Conservation (phyloP, 441 rosid genomes). For the Theobroma grandiflorum region DNA sequence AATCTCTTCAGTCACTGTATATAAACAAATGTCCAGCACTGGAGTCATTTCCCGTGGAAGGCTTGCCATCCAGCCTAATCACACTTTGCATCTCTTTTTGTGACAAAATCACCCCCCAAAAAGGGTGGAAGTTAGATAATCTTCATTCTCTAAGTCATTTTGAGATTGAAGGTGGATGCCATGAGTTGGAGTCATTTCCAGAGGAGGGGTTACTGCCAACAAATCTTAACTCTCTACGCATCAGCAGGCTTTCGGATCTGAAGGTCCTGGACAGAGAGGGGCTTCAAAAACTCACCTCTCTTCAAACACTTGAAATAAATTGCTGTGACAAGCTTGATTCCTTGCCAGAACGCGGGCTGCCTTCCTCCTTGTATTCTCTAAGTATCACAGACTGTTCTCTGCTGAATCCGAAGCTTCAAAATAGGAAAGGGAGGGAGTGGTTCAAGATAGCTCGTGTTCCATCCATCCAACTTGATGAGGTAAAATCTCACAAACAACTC, state of each 20-base stretch:
- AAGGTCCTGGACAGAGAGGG: background rate
- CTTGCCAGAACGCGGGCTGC: background rate
- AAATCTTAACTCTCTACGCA: constrained; percentile 31
- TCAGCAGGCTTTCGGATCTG: constrained; percentile 26
- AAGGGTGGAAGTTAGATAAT: constrained; percentile 30
- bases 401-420: background rate
- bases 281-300: background rate
- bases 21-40: constrained; percentile 28
- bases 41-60: constrained; percentile 27
- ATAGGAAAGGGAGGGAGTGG: background rate
- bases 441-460: background rate
- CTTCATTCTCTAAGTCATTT: constrained; percentile 31
- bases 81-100: constrained; percentile 26
- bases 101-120: constrained; percentile 33
- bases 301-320: background rate
- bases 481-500: background rate
- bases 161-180: constrained; percentile 34
- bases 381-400: background rate
- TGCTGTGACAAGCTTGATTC: background rate
- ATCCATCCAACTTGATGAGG: background rate
- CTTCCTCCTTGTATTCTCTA: background rate
- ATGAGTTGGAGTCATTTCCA: constrained; percentile 26
- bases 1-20: constrained; percentile 26
- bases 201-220: constrained; percentile 35
- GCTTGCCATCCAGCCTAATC: constrained; percentile 24